phyloP scores from a whole-genome alignment of 192 early-diverging fungal genomes.

The Physocladia obscura region DNA sequence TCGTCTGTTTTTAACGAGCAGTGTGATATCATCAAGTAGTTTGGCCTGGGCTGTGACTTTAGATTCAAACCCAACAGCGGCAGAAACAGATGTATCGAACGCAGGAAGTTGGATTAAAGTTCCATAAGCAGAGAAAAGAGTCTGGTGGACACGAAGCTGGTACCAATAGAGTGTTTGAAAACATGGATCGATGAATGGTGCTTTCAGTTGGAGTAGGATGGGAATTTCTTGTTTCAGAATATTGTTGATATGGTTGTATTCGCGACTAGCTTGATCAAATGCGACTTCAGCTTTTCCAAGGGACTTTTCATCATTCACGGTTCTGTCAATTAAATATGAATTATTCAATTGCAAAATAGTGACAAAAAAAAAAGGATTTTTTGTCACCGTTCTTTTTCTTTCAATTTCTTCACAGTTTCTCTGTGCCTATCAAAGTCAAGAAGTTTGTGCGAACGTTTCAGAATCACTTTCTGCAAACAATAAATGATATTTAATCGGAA shows the following conservation, averaged over 20 bases:
- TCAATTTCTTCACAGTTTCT: slow-evolving; percentile 69
- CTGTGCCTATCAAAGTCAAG: slow-evolving; percentile 89
- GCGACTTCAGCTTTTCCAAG: slow-evolving; percentile 61
- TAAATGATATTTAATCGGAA: neutral
- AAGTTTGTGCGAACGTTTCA: slow-evolving; percentile 88
- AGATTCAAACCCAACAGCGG: slow-evolving; percentile 21
- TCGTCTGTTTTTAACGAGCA: slow-evolving; percentile 14
- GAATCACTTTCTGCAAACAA: slow-evolving; percentile 62
- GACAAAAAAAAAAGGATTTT: too few species aligned
- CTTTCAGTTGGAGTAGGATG: slow-evolving; percentile 69
- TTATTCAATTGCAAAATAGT: too few species aligned
- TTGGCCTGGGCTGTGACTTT: slow-evolving; percentile 9
- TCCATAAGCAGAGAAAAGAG: slow-evolving; percentile 37
- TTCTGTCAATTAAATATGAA: slow-evolving; percentile 40
- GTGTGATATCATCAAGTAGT: slow-evolving; percentile 23
- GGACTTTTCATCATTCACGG: slow-evolving; percentile 45
- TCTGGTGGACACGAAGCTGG: slow-evolving; percentile 75
- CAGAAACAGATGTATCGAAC: slow-evolving; percentile 9
- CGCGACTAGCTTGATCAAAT: slow-evolving; percentile 76
- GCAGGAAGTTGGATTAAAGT: neutral
- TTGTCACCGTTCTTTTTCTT: slow-evolving; percentile 45
- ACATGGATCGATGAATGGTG: slow-evolving; percentile 83
- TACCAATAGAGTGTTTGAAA: slow-evolving; percentile 81
- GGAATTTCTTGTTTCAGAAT: slow-evolving; percentile 79
- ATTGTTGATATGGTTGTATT: slow-evolving; percentile 84